Conservation (phyloP, 495 filamentous ascomycete species). For the Xylaria intraflava region DNA sequence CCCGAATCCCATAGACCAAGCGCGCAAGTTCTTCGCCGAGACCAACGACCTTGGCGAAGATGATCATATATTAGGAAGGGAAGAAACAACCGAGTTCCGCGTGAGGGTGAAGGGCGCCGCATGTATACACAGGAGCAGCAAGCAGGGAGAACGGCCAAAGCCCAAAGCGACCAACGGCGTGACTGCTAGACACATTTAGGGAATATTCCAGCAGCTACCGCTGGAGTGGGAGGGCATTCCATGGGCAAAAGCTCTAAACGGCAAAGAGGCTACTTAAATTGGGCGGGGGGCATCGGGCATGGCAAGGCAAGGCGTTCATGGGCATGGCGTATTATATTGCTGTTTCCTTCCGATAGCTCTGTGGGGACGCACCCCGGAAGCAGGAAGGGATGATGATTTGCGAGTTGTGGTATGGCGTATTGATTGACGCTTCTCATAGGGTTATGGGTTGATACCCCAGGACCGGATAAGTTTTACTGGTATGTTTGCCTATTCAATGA, state of each 20-base stretch:
- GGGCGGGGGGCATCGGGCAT: neutral
- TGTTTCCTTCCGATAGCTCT: neutral
- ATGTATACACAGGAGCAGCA: constrained; percentile 1
- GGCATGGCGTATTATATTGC: neutral
- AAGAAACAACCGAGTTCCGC: constrained; percentile 62
- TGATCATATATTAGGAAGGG: constrained; percentile 62
- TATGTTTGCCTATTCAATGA: neutral
- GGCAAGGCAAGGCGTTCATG: constrained; percentile 11
- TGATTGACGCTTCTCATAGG: neutral
- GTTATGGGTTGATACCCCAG: neutral
- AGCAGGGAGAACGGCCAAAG: neutral
- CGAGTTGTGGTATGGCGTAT: neutral
- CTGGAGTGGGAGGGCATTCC: neutral
- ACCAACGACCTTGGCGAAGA: constrained; percentile 77
- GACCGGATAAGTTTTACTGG: neutral
- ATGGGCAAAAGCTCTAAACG: neutral
- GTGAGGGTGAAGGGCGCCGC: constrained; percentile 4
- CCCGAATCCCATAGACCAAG: constrained; percentile 59
- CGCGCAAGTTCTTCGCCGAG: constrained; percentile 63
- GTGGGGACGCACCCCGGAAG: neutral
- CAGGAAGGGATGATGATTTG: neutral
- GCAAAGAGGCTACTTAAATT: neutral
- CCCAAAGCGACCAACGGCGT: constrained; percentile 3
- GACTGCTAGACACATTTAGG: neutral
- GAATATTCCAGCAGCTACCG: constrained; percentile 2